Base-by-base conservation (phyloP, 2,329 filamentous ascomycete genomes). In the Diaporthe humulicola region DNA sequence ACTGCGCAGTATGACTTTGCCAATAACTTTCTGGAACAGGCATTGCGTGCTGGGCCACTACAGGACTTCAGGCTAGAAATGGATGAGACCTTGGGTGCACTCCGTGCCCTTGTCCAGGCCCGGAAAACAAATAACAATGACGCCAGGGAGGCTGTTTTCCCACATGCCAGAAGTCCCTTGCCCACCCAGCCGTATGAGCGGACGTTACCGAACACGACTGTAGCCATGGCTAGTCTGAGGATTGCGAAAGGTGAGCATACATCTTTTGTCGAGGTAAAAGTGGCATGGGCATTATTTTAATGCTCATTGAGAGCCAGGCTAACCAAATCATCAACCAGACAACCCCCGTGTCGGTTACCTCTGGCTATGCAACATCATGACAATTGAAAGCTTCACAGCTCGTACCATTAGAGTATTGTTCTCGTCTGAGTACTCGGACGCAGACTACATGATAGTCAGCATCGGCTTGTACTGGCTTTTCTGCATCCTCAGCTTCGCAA, bases 1-100 rank as follows among this genome's bases (percentile, higher is more conserved):
- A 82, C 86, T 9, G 86, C 86, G 2, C 86, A 88, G 73, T 85
- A 86, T 1, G 83, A 82, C 17, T 88, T 88, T 76, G 86, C 86
- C 45, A 86, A 84, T 30, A 84, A 87, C 66, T 85, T 88, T 57
- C 78, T 86, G 3, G 81, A 84, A 30, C 82, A 85, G 71, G 61
- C 30, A 6, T 19, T 82, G 82, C 5, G 83, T 84, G 61, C 61
- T 38, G 61, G 45, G 33, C 61, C 61, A 22, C 79, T 78, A 15
- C 78, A 79, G 33, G 79, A 78, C 8, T 78, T 80, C 0, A 78
- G 80, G 10, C 78, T 83, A 1, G 81, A 84, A 75, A 77, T 84
- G 77, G 79, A 80, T 5, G 82, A 84, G 73, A 82, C 82, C 0
- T 72, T 85, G 9, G 81, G 83, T 56, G 81, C 83, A 1, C 81